Base-by-base conservation (phyloP, 225 moss, liverwort and hornwort genomes). In the Polytrichum formosum region DNA sequence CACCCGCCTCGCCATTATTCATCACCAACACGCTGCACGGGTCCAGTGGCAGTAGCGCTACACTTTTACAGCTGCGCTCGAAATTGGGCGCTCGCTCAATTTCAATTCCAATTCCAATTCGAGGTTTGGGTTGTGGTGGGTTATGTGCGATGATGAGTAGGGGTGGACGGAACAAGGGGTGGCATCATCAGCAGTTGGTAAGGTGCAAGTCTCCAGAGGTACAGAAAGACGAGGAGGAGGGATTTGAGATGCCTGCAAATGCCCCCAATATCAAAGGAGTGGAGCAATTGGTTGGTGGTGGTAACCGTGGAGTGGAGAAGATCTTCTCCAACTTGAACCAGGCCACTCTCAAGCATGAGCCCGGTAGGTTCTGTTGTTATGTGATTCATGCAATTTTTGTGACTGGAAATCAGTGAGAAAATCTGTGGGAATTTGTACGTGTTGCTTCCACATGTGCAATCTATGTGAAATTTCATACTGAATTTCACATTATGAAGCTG, bases 271-370 rank as follows among this genome's bases (percentile, higher is more conserved):
- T 64, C 55, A 81, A 70, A 67, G 74, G 56, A 28, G 81, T 63
- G 17, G 46, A 53, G 19, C 28, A n/a, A 67, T 72, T 70, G 70
- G 75, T 46, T 63, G 71, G n/a, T 22, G 2, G 55, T 25, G 54
- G 21, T 2, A 7, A 56, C 0, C 53, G 26, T 6, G 77, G 74
- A 26, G 74, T 87, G 74, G 84, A 84, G 76, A 82, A 84, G 64
- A 74, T 95, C 67, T 95, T 95, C 60, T 95, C 95, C 64, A 92
- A 82, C 66, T 53, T 95, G 68, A 92, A 95, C 31, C 78, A 83
- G 73, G 83, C 72, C 66, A 90, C 91, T 5, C 85, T 95, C 66
- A 73, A 86, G 81, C 95, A 95, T 59, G 92, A 92, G 67, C 95
- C 95, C 0, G 95, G 95, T 92, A 73, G 46, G 74, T 23, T 58